Evolutionary conservation across 192 early-diverging fungal species (phyloP).

Genomic region (Coemansia sp.): DNA sequence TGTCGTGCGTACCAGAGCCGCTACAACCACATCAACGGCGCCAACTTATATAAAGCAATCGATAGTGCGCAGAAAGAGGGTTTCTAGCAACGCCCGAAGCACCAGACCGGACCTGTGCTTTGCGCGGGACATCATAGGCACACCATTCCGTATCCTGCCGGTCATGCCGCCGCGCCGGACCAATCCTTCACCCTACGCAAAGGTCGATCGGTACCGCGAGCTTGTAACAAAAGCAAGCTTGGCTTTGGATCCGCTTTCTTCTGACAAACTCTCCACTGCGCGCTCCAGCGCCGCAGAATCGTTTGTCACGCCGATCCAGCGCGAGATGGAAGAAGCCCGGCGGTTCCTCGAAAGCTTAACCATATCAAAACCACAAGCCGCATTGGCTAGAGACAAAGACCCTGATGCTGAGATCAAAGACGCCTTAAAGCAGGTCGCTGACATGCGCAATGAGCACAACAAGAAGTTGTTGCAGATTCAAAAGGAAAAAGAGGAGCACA

Average conservation of each 20-base stretch:
- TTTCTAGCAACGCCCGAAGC: neutral
- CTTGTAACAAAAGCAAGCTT: conserved; percentile 10
- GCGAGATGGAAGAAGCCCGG: conserved; percentile 32
- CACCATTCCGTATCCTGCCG: conserved; percentile 18
- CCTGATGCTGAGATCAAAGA: conserved; percentile 4
- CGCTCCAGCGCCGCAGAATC: conserved; percentile 21
- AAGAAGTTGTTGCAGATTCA: conserved; percentile 11
- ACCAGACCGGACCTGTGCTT: neutral
- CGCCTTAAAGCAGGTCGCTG: conserved; percentile 23
- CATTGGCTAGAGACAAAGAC: conserved; percentile 5
- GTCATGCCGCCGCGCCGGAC: neutral
- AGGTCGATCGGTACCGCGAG: conserved; percentile 21
- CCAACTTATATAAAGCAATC: neutral
- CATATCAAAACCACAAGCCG: neutral
- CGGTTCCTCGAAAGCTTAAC: conserved; percentile 23
- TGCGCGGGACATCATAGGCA: conserved; percentile 18
- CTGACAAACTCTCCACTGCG: conserved; percentile 6
- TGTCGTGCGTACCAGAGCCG: neutral
- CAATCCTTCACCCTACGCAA: conserved; percentile 1
- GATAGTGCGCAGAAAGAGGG: neutral
- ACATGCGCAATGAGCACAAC: conserved; percentile 29
- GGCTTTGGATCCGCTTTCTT: conserved; percentile 7
- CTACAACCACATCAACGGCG: neutral
- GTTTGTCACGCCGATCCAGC: conserved; percentile 26
- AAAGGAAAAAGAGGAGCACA: conserved; percentile 7